Evolutionary conservation across 106 monocot species (phyloP), one percentile per base, ranked within the genome.

Genomic region (Agapanthus africanus): DNA sequence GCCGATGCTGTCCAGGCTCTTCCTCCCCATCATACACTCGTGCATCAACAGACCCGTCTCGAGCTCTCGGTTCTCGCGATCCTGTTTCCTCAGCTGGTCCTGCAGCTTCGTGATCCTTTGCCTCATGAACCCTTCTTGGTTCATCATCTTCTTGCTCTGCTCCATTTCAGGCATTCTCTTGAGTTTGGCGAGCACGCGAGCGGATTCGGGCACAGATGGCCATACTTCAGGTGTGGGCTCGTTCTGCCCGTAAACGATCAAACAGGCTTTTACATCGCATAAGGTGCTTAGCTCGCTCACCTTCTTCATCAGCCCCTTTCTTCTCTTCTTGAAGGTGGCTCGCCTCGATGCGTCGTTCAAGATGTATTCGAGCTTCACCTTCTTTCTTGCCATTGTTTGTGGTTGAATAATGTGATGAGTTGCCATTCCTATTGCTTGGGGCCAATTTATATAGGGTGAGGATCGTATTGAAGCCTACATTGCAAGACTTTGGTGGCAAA

Each of bases 381-480:
- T 82, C 82, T 82, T 78, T 54, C 82, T 78, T 5, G 78, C 73
- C 78, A 82, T 78, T 39, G 63, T n/a, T n/a, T n/a, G n/a, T n/a
- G n/a, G n/a, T n/a, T n/a, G n/a, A n/a, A n/a, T n/a, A n/a, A n/a
- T n/a, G n/a, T n/a, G n/a, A n/a, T 2, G 54, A 30, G 56, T 57
- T 57, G n/a, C 50, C 50, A 50, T 50, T 50, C 50, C 22, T 50
- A 30, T 30, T 14, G 56, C 11, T 26, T n/a, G 10, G 56, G 15
- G 16, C 11, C 27, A 2, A 30, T 57, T 11, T 57, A 28, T 57
- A 57, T 57, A 57, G 56, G 56, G 56, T 11, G 11, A 4, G 30
- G 44, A 44, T 9, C 1, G 44, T 14, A 4, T 57, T 57, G 56
- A 30, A 26, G 56, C 56, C 11, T 57, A 57, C 16, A 13, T 54